Evolutionary conservation across 2,329 filamentous ascomycete species (phyloP).

Genomic region (Blastomyces percursus): DNA sequence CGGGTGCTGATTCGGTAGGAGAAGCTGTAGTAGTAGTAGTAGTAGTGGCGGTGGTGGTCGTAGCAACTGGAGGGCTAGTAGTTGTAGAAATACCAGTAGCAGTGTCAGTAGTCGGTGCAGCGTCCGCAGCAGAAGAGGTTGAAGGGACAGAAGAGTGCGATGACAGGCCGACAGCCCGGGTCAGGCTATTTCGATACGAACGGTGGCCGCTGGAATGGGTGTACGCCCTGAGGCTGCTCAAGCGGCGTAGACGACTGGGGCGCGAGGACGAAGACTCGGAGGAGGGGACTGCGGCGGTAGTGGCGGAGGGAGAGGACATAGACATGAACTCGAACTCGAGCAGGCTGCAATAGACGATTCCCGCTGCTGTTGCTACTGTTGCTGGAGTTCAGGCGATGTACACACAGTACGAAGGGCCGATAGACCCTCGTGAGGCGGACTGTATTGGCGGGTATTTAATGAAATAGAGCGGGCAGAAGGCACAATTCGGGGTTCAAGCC

Average conservation of each 20-base stretch:
- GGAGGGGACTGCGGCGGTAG: neutral
- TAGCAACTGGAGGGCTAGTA: conserved; percentile 15
- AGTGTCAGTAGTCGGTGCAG: conserved; percentile 3
- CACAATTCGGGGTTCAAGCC: neutral
- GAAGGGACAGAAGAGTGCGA: conserved; percentile 18
- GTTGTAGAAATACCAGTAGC: conserved; percentile 16
- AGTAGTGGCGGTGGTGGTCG: conserved; percentile 17
- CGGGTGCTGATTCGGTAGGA: conserved; percentile 10
- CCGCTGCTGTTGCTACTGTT: neutral
- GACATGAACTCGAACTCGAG: conserved; percentile 1
- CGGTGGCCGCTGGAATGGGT: conserved; percentile 24
- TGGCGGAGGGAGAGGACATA: conserved; percentile 1
- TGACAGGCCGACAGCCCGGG: conserved; percentile 28
- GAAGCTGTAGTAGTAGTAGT: conserved; percentile 7
- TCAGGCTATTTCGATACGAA: conserved; percentile 27
- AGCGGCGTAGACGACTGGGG: conserved; percentile 28
- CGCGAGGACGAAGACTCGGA: conserved; percentile 16
- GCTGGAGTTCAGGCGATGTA: neutral
- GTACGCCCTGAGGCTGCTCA: conserved; percentile 33
- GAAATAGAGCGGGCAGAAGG: neutral
- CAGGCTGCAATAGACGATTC: neutral
- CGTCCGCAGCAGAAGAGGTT: neutral
- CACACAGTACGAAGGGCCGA: neutral
- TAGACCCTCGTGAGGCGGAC: no score
- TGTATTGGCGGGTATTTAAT: no score